Percentiles rank a stretch among this genome's conserved stretches.
phyloP scores from a whole-genome alignment of 306 rosid species.

The Trichosanthes cucumerina region DNA sequence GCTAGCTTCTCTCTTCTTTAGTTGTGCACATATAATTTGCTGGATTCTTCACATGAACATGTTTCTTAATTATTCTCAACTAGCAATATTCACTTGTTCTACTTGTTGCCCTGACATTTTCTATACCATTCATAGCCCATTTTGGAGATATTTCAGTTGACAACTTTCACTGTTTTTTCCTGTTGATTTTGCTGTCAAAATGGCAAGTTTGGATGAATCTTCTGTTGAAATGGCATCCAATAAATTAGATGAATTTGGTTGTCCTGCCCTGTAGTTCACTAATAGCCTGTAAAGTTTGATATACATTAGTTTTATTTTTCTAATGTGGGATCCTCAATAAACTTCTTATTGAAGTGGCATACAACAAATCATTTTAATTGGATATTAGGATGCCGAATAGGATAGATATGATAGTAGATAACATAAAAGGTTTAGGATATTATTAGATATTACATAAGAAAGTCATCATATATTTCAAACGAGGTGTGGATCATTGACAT shows the following conservation, averaged over 20 bases:
- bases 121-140: not conserved
- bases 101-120: not conserved
- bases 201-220: not conserved
- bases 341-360: not conserved
- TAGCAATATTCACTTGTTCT: not conserved
- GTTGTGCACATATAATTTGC: not conserved
- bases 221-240: not conserved
- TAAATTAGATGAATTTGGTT: not conserved
- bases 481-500: too few species aligned
- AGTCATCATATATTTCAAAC: too few species aligned
- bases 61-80: not conserved
- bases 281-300: not conserved
- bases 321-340: too few species aligned
- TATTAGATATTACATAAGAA: too few species aligned
- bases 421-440: not conserved
- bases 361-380: not conserved
- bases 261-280: not conserved
- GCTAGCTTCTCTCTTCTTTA: not conserved
- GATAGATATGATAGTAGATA: not conserved
- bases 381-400: too few species aligned
- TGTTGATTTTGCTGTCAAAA: not conserved
- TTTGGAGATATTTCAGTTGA: not conserved
- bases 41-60: not conserved
- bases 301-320: not conserved
- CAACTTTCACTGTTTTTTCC: not conserved